These are phyloP conservation scores for Lecanosticta acicola DNA, from an alignment of 2,329 filamentous ascomycete genomes.

Conservation along the genomic window DNA sequence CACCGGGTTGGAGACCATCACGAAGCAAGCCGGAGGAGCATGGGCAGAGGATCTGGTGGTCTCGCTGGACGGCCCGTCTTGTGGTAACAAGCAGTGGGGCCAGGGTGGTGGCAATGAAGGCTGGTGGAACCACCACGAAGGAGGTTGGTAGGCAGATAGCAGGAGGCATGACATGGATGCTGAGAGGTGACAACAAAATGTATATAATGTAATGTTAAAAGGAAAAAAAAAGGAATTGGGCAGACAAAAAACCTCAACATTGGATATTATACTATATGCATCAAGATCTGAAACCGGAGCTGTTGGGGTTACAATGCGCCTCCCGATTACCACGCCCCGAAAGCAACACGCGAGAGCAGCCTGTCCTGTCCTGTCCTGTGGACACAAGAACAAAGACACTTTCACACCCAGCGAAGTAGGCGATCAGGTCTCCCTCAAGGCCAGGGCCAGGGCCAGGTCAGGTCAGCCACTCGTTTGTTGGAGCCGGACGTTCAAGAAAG, in stretches of 20 bases:
- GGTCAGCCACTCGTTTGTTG: no score
- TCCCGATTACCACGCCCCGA: neutral
- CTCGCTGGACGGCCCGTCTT: no score
- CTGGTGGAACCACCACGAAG: neutral
- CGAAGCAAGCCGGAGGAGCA: slow-evolving; percentile 12
- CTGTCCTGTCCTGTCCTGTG: neutral
- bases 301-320: slow-evolving; percentile 1
- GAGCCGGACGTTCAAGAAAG: neutral
- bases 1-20: slow-evolving; percentile 13
- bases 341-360: neutral
- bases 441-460: no score
- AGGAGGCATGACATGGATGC: neutral
- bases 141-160: neutral
- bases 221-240: neutral
- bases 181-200: neutral
- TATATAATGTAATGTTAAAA: neutral
- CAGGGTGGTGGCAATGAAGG: neutral
- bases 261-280: neutral
- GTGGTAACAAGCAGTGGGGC: no score
- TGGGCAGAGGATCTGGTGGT: slow-evolving; percentile 14
- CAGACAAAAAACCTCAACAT: neutral
- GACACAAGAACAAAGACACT: no score
- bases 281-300: neutral
- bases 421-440: no score
- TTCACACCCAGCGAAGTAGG: no score